phyloP scores from a whole-genome alignment of 805 yeast genomes.

The Tetrapisispora pingtungensis region DNA sequence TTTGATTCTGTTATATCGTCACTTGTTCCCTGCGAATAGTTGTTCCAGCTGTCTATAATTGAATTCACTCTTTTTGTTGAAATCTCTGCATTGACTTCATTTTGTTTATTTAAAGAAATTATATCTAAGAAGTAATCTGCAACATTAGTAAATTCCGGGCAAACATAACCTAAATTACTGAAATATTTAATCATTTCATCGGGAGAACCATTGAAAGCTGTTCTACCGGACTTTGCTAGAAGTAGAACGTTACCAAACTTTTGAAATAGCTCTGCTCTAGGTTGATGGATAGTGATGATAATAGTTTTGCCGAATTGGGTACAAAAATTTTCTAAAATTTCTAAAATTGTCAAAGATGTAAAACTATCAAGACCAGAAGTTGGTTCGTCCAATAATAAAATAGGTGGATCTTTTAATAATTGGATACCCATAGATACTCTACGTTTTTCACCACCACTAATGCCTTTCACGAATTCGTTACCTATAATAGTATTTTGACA shows the following conservation, averaged over 20 bases:
- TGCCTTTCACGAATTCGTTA: conserved; percentile 48
- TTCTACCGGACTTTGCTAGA: conserved; percentile 63
- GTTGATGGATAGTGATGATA: conserved; percentile 75
- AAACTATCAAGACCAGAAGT: conserved; percentile 81
- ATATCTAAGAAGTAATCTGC: conserved; percentile 71
- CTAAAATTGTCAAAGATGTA: conserved; percentile 59
- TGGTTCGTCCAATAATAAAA: conserved; percentile 75
- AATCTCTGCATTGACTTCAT: conserved; percentile 31
- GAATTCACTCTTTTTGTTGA: conserved; percentile 33
- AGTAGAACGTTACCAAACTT: conserved; percentile 63
- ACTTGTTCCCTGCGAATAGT: neutral
- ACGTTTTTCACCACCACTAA: conserved; percentile 87
- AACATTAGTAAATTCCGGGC: conserved; percentile 54
- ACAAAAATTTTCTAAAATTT: conserved; percentile 48
- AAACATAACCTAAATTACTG: conserved; percentile 37
- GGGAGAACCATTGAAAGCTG: conserved; percentile 56
- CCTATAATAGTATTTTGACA: conserved; percentile 72
- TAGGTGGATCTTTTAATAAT: conserved; percentile 58
- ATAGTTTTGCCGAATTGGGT: conserved; percentile 50
- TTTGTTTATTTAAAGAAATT: conserved; percentile 47
- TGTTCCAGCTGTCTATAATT: conserved; percentile 33
- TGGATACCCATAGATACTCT: conserved; percentile 77
- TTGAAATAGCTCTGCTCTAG: conserved; percentile 54
- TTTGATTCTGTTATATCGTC: neutral
- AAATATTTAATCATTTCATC: conserved; percentile 40